Conservation (phyloP, 2,329 filamentous ascomycete genomes). For the Colletotrichum sp. region DNA sequence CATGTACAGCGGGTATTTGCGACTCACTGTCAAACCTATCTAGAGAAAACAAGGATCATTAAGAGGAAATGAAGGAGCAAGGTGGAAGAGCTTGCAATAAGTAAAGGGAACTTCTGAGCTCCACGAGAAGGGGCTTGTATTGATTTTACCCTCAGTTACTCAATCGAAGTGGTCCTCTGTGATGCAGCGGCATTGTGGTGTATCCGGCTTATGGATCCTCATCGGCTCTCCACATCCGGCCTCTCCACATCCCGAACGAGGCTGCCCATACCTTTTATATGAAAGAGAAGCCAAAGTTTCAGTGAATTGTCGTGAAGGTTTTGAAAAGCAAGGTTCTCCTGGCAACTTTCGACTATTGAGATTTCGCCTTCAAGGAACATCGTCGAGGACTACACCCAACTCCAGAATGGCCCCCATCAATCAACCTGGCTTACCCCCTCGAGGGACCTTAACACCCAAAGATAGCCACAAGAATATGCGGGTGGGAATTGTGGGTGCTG, state of each 20-base stretch:
- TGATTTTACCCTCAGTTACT: not conserved
- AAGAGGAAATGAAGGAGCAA: not conserved
- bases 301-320: not conserved
- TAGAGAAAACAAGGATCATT: not conserved
- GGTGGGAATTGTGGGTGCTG: not conserved
- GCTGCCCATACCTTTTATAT: not conserved
- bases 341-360: not conserved
- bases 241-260: not conserved
- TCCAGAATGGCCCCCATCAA: not conserved
- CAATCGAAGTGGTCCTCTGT: not conserved
- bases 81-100: not conserved
- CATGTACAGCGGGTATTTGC: not conserved
- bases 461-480: not conserved
- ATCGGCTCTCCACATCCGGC: not conserved
- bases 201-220: not conserved
- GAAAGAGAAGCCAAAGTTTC: not conserved
- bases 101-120: not conserved
- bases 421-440: not conserved
- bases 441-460: not conserved
- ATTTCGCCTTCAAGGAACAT: not conserved
- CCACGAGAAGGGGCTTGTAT: not conserved
- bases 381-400: not conserved
- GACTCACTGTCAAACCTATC: not conserved
- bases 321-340: not conserved
- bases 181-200: not conserved